Conservation (phyloP, 441 rosid species). For the Syzygium syzygioides region DNA sequence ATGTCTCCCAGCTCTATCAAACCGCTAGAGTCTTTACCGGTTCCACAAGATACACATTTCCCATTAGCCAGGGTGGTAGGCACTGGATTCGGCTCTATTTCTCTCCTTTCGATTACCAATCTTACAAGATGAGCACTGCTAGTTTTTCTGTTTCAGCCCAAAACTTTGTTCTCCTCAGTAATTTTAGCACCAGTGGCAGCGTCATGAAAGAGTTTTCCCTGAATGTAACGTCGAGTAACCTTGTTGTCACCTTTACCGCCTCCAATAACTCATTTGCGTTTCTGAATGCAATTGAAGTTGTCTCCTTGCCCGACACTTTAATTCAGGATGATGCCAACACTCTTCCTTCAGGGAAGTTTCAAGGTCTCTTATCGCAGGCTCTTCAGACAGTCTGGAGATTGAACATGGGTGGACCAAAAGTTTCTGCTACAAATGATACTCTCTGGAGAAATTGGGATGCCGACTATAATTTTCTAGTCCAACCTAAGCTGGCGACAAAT, state of each 20-base stretch:
- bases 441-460: slow-evolving; percentile 78
- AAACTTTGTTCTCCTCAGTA: slow-evolving; percentile 42
- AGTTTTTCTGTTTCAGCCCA: slow-evolving; percentile 54
- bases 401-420: slow-evolving; percentile 74
- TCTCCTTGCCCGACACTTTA: slow-evolving; percentile 59
- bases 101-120: slow-evolving; percentile 48
- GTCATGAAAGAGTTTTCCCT: slow-evolving; percentile 67
- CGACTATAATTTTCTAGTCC: slow-evolving; percentile 36
- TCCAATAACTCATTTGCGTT: slow-evolving; percentile 57
- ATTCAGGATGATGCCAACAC: slow-evolving; percentile 27
- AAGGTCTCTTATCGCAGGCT: slow-evolving; percentile 41
- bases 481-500: slow-evolving; percentile 26
- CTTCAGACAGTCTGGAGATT: slow-evolving; percentile 57
- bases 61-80: slow-evolving; percentile 48
- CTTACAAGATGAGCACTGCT: slow-evolving; percentile 49
- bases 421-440: slow-evolving; percentile 51
- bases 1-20: slow-evolving; percentile 43
- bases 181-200: slow-evolving; percentile 25
- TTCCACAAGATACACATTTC: slow-evolving; percentile 54
- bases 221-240: slow-evolving; percentile 33
- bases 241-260: slow-evolving; percentile 56
- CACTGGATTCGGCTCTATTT: slow-evolving; percentile 92
- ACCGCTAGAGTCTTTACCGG: slow-evolving; percentile 65
- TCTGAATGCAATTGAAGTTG: slow-evolving; percentile 72
- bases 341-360: slow-evolving; percentile 26